A percentile compares a stretch with the other conserved stretches of the same genome.
phyloP scores from a whole-genome alignment of 2,329 filamentous ascomycete genomes.

The Pseudovirgaria hyperparasitica region DNA sequence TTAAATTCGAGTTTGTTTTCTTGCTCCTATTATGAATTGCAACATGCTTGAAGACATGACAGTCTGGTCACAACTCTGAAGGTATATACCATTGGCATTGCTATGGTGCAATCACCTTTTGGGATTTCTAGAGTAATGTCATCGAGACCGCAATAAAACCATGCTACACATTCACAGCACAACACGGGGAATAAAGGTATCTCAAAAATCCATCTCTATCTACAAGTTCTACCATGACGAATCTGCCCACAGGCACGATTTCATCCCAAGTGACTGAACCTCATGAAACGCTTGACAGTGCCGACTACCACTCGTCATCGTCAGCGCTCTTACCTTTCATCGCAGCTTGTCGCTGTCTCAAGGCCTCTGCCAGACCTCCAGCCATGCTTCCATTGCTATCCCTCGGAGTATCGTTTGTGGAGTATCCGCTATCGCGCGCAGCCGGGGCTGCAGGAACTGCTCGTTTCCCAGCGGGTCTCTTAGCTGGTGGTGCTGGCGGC shows the following conservation, averaged over 20 bases:
- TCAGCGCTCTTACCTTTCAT: slow-evolving; percentile 29
- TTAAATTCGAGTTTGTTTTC: neutral
- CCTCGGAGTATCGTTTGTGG: slow-evolving; percentile 26
- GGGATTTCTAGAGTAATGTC: neutral
- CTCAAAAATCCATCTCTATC: neutral
- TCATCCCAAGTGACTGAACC: neutral
- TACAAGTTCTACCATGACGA: neutral
- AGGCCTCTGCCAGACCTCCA: slow-evolving; percentile 36
- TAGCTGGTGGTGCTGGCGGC: slow-evolving; percentile 66
- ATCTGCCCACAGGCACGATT: neutral
- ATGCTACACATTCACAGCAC: neutral
- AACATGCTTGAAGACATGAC: neutral
- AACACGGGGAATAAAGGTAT: neutral
- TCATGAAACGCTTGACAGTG: neutral
- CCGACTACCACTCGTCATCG: slow-evolving; percentile 25
- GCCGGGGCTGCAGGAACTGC: slow-evolving; percentile 51
- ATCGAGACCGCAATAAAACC: neutral
- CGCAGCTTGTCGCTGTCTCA: slow-evolving; percentile 36
- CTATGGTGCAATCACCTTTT: neutral
- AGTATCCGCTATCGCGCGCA: slow-evolving; percentile 52
- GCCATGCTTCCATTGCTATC: slow-evolving; percentile 31
- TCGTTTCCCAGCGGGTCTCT: slow-evolving; percentile 65
- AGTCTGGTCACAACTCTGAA: neutral
- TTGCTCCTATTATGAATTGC: neutral
- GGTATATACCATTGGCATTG: neutral